Evolutionary conservation across 2,329 filamentous ascomycete species (phyloP).

Genomic region (Hortaea werneckii): DNA sequence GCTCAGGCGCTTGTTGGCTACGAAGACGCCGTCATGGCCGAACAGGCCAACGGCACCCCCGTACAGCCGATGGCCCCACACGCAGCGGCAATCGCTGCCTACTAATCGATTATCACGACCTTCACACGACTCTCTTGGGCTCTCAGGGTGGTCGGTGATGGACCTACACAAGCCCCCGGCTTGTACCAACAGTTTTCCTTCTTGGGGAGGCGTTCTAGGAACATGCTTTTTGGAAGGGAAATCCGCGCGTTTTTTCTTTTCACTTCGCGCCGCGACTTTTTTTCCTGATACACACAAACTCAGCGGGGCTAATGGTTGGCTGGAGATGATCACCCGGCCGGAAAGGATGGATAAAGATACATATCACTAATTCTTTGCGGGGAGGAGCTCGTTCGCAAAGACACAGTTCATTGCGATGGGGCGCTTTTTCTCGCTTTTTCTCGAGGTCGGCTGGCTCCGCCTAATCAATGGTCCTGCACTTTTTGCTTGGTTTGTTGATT

Average conservation of each 20-base stretch:
- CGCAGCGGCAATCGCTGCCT: slow-evolving; percentile 22
- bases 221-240: too few species aligned
- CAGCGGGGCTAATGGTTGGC: neutral
- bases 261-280: too few species aligned
- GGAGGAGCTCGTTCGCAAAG: too few species aligned
- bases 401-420: neutral
- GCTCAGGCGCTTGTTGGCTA: slow-evolving; percentile 90
- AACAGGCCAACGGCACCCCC: slow-evolving; percentile 17
- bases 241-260: too few species aligned
- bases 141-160: neutral
- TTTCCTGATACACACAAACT: neutral
- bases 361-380: too few species aligned
- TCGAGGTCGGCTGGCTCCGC: slow-evolving; percentile 4
- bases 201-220: too few species aligned
- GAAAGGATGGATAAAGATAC: neutral
- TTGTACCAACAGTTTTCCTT: neutral
- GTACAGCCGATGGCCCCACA: slow-evolving; percentile 15
- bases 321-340: neutral
- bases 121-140: slow-evolving; percentile 11
- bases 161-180: neutral
- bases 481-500: slow-evolving; percentile 4
- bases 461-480: neutral
- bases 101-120: slow-evolving; percentile 15
- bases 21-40: slow-evolving; percentile 60
- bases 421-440: neutral